phyloP scores from a whole-genome alignment of 2,329 filamentous ascomycete genomes.

The Monosporascus sp. region DNA sequence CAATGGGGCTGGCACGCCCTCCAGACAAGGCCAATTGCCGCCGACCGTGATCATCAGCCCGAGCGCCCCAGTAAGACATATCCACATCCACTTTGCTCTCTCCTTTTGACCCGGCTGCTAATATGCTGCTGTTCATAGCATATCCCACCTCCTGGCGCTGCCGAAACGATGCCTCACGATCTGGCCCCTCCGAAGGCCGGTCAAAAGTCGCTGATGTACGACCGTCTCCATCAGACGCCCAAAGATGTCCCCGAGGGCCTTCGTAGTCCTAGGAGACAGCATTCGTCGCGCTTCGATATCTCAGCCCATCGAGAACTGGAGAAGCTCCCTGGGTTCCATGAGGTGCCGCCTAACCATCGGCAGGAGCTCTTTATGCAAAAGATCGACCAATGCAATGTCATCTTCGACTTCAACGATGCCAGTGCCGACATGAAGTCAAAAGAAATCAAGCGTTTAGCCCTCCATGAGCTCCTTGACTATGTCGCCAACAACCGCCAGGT shows the following conservation, averaged over 20 bases:
- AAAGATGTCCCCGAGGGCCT: slow-evolving; percentile 96
- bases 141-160: slow-evolving; percentile 82
- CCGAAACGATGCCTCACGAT: slow-evolving; percentile 97
- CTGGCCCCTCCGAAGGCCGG: slow-evolving; percentile 89
- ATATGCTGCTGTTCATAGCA: slow-evolving; percentile 52
- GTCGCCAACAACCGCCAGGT: slow-evolving; percentile 98
- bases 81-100: slow-evolving; percentile 2
- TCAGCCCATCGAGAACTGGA: slow-evolving; percentile 95
- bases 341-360: slow-evolving; percentile 88
- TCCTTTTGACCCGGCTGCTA: slow-evolving; percentile 4
- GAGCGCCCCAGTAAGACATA: slow-evolving; percentile 72
- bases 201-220: slow-evolving; percentile 82
- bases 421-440: slow-evolving; percentile 99
- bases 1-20: slow-evolving; percentile 56
- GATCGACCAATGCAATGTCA: slow-evolving; percentile 99
- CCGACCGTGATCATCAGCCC: slow-evolving; percentile 94
- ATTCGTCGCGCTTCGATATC: slow-evolving; percentile 96
- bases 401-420: slow-evolving; percentile 99
- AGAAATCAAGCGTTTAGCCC: slow-evolving; percentile 93
- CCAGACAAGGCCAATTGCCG: slow-evolving; percentile 59
- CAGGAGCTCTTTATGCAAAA: slow-evolving; percentile 98
- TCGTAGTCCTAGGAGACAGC: slow-evolving; percentile 90
- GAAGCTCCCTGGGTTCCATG: slow-evolving; percentile 95
- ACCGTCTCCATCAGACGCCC: slow-evolving; percentile 85
- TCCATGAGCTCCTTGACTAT: slow-evolving; percentile 95